These are phyloP conservation scores for Casuarina cunninghamiana DNA, from an alignment of 306 rosid species.

Conservation along the genomic window DNA sequence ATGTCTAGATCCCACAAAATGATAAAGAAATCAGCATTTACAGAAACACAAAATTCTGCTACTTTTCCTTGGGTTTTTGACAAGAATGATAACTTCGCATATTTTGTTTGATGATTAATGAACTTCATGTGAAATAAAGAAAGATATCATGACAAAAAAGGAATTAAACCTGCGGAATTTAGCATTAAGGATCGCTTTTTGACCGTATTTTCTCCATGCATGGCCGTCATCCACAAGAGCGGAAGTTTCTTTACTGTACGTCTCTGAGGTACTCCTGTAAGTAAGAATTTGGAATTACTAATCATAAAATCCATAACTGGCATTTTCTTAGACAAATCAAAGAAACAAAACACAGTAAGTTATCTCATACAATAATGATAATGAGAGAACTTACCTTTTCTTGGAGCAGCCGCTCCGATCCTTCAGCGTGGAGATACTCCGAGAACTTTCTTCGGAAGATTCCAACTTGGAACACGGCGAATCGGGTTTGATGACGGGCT, in stretches of 20 bases:
- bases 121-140: no score
- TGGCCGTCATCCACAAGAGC: conserved; percentile 51
- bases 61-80: no score
- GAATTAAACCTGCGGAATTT: conserved; percentile 42
- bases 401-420: conserved; percentile 55
- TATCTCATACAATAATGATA: no score
- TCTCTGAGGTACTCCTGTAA: conserved; percentile 45
- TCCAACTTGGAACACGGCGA: conserved; percentile 32
- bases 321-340: no score
- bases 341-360: no score
- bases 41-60: no score
- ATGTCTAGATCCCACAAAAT: conserved; percentile 20
- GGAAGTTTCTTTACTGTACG: conserved; percentile 42
- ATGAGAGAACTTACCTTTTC: conserved; percentile 45
- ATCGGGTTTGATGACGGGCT: neutral
- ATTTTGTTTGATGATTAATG: no score
- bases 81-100: no score
- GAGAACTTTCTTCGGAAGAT: conserved; percentile 46
- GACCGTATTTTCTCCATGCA: conserved; percentile 85
- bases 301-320: neutral
- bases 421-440: conserved; percentile 26
- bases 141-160: no score
- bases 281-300: conserved; percentile 1
- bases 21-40: no score
- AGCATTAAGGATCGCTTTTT: conserved; percentile 47